Conservation (phyloP, 345 rosid species). For the Eucalyptus urophylla region DNA sequence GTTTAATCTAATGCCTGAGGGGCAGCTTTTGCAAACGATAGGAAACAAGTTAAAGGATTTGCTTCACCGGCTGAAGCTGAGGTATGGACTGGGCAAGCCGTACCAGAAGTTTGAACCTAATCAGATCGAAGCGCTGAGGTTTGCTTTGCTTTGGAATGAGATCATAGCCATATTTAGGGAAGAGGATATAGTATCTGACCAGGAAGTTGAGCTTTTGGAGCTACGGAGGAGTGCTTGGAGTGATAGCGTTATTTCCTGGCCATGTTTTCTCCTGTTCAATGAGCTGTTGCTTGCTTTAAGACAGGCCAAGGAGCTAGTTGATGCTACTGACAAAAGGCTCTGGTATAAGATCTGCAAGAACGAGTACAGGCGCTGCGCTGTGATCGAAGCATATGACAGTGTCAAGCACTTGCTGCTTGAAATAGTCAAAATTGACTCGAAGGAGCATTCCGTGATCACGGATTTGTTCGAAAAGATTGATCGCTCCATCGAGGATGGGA, state of each 20-base stretch:
- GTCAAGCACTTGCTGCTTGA: slow-evolving; percentile 50
- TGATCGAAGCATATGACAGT: slow-evolving; percentile 86
- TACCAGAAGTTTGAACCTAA: slow-evolving; percentile 84
- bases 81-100: slow-evolving; percentile 88
- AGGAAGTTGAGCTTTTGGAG: slow-evolving; percentile 81
- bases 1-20: slow-evolving; percentile 86
- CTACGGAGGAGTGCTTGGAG: slow-evolving; percentile 73
- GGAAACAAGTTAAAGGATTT: slow-evolving; percentile 71
- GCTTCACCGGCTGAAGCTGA: slow-evolving; percentile 63
- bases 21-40: slow-evolving; percentile 59
- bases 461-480: slow-evolving; percentile 67
- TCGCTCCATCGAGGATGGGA: slow-evolving; percentile 44
- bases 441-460: slow-evolving; percentile 67
- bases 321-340: slow-evolving; percentile 88
- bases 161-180: slow-evolving; percentile 71
- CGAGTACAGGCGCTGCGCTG: slow-evolving; percentile 86
- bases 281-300: slow-evolving; percentile 85
- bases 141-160: slow-evolving; percentile 92
- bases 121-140: slow-evolving; percentile 76
- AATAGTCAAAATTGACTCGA: slow-evolving; percentile 46
- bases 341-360: slow-evolving; percentile 84
- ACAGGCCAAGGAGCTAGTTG: slow-evolving; percentile 79
- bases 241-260: slow-evolving; percentile 82
- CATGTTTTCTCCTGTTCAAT: slow-evolving; percentile 80
- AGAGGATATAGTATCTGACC: slow-evolving; percentile 83